Evolutionary conservation across 768 basidiomycete species (phyloP), one percentile per base, ranked within the genome.

Genomic region (Termitomyces sp.): DNA sequence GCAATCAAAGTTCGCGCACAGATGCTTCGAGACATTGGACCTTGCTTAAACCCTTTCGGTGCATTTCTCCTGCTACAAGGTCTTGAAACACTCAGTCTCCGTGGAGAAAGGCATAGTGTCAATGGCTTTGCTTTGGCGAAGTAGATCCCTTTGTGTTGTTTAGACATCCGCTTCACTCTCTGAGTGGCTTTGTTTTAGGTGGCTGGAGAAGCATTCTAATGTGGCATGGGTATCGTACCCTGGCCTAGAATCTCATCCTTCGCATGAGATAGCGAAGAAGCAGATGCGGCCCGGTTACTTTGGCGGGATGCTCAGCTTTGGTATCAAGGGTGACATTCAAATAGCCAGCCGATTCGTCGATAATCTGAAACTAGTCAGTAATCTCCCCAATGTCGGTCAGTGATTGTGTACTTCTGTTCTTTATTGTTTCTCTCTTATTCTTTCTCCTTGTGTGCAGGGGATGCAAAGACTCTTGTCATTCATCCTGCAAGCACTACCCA

Each of bases 401-500:
- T 41, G 8, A 20, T 33, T 22, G 42, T n/a, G n/a, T n/a, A n/a
- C n/a, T n/a, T n/a, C n/a, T n/a, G n/a, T n/a, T n/a, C n/a, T n/a
- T n/a, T n/a, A n/a, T n/a, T n/a, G n/a, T n/a, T n/a, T n/a, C n/a
- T n/a, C n/a, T n/a, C n/a, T n/a, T n/a, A n/a, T n/a, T n/a, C n/a
- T n/a, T n/a, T n/a, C n/a, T n/a, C n/a, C n/a, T n/a, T n/a, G n/a
- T n/a, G n/a, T n/a, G n/a, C 18, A 53, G 82, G 84, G 22, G 86
- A 88, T 56, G 84, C 86, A 29, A 90, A 91, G 73, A 90, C 87
- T 6, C 79, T 92, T 12, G 86, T 89, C 41, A 88, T 92, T 58
- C 87, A 89, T 63, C 89, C 90, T 2, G 86, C 85, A 4, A 79
- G 81, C 20, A 90, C 90, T n/a, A 92, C 90, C 0, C 90, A 92